Evolutionary conservation across 2,329 filamentous ascomycete species (phyloP).

Genomic region (Pseudogymnoascus sp.): DNA sequence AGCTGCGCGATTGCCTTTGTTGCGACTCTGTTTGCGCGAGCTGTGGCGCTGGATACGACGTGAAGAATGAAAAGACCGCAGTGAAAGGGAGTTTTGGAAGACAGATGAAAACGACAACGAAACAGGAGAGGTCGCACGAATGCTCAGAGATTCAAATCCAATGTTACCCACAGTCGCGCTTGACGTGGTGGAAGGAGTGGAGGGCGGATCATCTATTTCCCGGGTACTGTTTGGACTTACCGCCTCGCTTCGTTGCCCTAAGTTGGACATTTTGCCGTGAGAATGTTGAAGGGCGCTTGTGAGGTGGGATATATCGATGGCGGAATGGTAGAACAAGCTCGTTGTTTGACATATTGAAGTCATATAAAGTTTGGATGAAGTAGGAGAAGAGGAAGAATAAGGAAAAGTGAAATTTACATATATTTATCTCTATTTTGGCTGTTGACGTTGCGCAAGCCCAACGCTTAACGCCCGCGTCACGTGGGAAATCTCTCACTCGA

Average conservation of each 20-base stretch:
- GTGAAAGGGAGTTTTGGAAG: neutral
- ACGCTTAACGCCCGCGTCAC: neutral
- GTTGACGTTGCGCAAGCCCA: neutral
- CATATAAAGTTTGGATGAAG: neutral
- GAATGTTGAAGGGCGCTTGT: neutral
- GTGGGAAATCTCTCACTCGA: neutral
- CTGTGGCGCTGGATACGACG: neutral
- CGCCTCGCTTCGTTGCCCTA: constrained; percentile 4
- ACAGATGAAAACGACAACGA: constrained; percentile 1
- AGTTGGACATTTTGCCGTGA: neutral
- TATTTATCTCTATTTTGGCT: neutral
- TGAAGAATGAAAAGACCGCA: neutral
- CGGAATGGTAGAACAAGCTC: neutral
- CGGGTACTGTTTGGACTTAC: neutral
- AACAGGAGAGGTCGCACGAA: neutral
- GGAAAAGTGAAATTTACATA: neutral
- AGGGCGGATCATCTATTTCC: neutral
- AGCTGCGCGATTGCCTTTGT: neutral
- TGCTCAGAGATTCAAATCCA: neutral
- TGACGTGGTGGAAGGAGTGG: neutral
- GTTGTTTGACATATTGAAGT: neutral
- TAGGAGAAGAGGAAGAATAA: neutral
- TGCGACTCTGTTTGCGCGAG: neutral
- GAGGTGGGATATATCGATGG: neutral
- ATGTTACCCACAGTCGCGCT: neutral